Conservation (phyloP, 2,329 filamentous ascomycete genomes). For the Hymenoscyphus linearis region DNA sequence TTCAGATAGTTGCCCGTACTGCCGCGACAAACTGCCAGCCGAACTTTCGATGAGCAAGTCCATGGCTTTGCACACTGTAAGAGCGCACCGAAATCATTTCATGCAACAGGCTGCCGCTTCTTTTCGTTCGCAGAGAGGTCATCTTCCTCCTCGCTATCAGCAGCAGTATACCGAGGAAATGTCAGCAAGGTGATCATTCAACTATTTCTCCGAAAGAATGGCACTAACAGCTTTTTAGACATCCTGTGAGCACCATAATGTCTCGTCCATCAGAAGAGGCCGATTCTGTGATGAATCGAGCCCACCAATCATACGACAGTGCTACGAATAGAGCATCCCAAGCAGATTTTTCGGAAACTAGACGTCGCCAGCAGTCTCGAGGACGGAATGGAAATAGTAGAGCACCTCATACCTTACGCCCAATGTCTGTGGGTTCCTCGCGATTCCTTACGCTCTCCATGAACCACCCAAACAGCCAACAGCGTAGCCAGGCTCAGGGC, state of each 20-base stretch:
- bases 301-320: neutral
- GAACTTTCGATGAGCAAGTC: conserved; percentile 32
- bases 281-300: conserved; percentile 7
- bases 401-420: conserved; percentile 17
- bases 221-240: neutral
- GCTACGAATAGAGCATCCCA: conserved; percentile 8
- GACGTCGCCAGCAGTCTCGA: conserved; percentile 20
- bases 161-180: conserved; percentile 4
- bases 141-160: neutral
- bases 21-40: conserved; percentile 54
- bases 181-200: conserved; percentile 1
- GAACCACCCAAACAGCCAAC: conserved; percentile 7
- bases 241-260: neutral
- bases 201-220: neutral
- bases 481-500: conserved; percentile 6
- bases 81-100: conserved; percentile 13
- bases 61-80: conserved; percentile 8
- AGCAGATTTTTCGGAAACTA: conserved; percentile 20
- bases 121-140: neutral
- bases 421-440: conserved; percentile 21
- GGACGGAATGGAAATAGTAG: conserved; percentile 20
- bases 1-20: conserved; percentile 59
- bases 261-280: conserved; percentile 11
- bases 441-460: conserved; percentile 12
- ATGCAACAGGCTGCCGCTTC: neutral